Conservation (phyloP, 192 early-diverging fungal species). For the Oehlia diaphana region DNA sequence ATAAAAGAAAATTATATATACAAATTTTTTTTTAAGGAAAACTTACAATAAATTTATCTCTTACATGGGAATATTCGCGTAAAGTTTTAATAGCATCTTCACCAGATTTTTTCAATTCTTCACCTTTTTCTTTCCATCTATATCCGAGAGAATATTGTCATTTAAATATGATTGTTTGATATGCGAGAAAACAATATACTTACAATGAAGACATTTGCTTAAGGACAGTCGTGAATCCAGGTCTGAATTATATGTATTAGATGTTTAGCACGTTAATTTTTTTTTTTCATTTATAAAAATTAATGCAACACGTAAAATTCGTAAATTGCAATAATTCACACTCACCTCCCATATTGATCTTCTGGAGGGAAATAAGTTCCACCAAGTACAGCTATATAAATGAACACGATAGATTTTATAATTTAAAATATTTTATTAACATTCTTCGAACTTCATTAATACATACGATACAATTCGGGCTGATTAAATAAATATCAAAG, state of each 20-base stretch:
- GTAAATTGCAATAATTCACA: not conserved
- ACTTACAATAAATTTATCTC: not conserved
- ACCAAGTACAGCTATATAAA: slow-evolving; percentile 42
- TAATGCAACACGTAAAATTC: not conserved
- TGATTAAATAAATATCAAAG: not conserved
- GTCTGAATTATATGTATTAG: slow-evolving; percentile 2
- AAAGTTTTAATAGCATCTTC: slow-evolving; percentile 45
- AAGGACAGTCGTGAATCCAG: slow-evolving; percentile 42
- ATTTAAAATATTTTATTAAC: too few species aligned
- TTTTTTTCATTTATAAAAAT: not conserved
- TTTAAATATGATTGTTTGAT: not conserved
- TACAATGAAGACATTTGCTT: slow-evolving; percentile 32
- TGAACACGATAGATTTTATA: too few species aligned
- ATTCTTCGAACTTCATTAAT: not conserved
- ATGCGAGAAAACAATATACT: not conserved
- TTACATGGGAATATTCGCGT: slow-evolving; percentile 18
- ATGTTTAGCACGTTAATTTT: too few species aligned
- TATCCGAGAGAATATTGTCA: too few species aligned
- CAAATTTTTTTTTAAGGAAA: not conserved
- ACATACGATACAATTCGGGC: slow-evolving; percentile 37
- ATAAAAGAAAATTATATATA: not conserved
- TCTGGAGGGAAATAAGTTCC: slow-evolving; percentile 47
- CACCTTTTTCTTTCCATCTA: slow-evolving; percentile 46
- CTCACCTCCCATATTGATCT: slow-evolving; percentile 36
- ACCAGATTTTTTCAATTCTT: slow-evolving; percentile 37